These are phyloP conservation scores for Forsythia suspensa DNA, from an alignment of 257 asterid genomes.

Conservation along the genomic window DNA sequence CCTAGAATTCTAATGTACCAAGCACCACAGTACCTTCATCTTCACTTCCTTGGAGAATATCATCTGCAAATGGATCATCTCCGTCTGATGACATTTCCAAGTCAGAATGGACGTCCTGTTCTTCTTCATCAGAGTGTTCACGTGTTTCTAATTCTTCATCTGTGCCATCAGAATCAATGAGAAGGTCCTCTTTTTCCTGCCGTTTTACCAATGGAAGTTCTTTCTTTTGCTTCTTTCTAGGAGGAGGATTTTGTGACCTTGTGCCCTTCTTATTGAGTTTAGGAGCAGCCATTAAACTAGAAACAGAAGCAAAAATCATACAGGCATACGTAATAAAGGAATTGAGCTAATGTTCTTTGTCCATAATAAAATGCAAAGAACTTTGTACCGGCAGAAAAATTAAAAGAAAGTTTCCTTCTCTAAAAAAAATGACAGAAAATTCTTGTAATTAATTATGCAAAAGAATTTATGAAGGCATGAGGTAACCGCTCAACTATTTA, in stretches of 20 bases:
- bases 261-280: slow-evolving; percentile 37
- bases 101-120: slow-evolving; percentile 44
- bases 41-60: slow-evolving; percentile 62
- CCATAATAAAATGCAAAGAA: no score
- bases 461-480: no score
- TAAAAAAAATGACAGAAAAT: no score
- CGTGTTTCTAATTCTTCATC: slow-evolving; percentile 37
- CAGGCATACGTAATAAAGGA: no score
- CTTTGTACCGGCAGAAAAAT: no score
- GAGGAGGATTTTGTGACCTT: slow-evolving; percentile 33
- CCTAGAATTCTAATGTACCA: no score
- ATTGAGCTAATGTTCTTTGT: no score
- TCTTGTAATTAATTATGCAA: no score
- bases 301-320: no score
- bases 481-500: no score
- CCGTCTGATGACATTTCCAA: slow-evolving; percentile 76
- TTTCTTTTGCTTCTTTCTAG: slow-evolving; percentile 67
- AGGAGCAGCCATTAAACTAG: slow-evolving; percentile 71
- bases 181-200: slow-evolving; percentile 41
- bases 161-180: slow-evolving; percentile 47
- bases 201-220: slow-evolving; percentile 27
- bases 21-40: slow-evolving; percentile 65
- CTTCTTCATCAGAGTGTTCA: slow-evolving; percentile 46
- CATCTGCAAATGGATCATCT: slow-evolving; percentile 72
- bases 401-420: no score